Evolutionary conservation across 306 rosid species (phyloP), one percentile per base, ranked within the genome.

Genomic region (Sicyos baderoa): DNA sequence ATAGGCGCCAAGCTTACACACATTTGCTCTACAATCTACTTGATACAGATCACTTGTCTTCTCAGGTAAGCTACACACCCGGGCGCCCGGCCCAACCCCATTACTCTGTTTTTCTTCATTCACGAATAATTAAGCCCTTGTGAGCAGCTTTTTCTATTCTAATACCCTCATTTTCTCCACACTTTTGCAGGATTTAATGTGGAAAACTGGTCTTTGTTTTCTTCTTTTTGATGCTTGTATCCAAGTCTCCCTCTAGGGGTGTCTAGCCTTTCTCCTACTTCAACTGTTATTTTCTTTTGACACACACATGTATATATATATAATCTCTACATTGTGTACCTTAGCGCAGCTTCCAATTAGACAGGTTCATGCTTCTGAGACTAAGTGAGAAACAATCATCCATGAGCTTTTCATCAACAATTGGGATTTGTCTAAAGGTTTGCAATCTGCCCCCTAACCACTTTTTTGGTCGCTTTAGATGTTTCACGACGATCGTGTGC

Each of bases 161-260:
- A 70, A 69, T 71, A 51, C 19, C 75, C 13, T 29, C 12, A 5
- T 52, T 16, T 50, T 48, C 54, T 25, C 16, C 15, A 56, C 64
- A 14, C 81, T 71, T 78, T 76, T 87, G 79, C 89, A 90, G 99
- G 84, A 86, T 68, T 74, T 90, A 27, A 68, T 80, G 70, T 86
- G 91, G 95, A 86, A 86, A 78, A 76, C 75, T 45, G 81, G 83
- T 76, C 60, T 82, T 62, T 76, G 76, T 79, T 93, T 79, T 81
- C 87, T 93, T 82, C 80, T 93, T 72, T 84, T 88, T 80, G 99
- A 93, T 78, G 89, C 86, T 60, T 90, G 97, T 88, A 90, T 82
- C 89, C 84, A 42, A 56, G 7, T 72, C 11, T 12, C 29, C 47
- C n/a, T 48, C 23, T 9, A n/a, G n/a, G n/a, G n/a, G n/a, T n/a